These are phyloP conservation scores for Saussurea involucrata DNA, from an alignment of 129 eudicot genomes.

Conservation along the genomic window DNA sequence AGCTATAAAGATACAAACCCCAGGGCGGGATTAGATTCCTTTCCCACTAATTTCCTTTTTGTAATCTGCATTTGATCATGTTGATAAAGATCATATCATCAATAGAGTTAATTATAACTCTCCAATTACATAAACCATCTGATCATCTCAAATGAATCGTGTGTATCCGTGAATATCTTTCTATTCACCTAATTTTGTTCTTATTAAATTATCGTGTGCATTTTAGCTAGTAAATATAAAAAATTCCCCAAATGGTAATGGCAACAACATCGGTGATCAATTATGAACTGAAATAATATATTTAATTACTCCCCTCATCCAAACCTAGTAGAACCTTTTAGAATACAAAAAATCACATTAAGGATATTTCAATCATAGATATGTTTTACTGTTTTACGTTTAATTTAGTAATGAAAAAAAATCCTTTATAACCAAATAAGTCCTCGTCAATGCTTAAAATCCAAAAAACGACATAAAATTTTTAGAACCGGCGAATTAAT, in stretches of 20 bases:
- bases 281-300: not conserved
- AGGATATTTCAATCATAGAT: not conserved
- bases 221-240: not conserved
- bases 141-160: not conserved
- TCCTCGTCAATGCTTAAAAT: not conserved
- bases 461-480: not conserved
- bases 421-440: not conserved
- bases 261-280: not conserved
- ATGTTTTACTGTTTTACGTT: not conserved
- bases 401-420: not conserved
- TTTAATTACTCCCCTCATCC: not conserved
- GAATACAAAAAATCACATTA: not conserved
- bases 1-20: not conserved
- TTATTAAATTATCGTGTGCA: not conserved
- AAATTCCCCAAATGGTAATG: not conserved
- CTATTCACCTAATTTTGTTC: not conserved
- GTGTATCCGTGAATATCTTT: not conserved
- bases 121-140: not conserved
- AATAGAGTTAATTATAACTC: not conserved
- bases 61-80: not conserved
- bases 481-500: not conserved
- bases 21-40: not conserved
- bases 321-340: slow-evolving; percentile 2
- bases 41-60: not conserved
- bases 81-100: not conserved